These are phyloP conservation scores for Leccinellum luteum DNA, from an alignment of 768 basidiomycete species.

Conservation along the genomic window DNA sequence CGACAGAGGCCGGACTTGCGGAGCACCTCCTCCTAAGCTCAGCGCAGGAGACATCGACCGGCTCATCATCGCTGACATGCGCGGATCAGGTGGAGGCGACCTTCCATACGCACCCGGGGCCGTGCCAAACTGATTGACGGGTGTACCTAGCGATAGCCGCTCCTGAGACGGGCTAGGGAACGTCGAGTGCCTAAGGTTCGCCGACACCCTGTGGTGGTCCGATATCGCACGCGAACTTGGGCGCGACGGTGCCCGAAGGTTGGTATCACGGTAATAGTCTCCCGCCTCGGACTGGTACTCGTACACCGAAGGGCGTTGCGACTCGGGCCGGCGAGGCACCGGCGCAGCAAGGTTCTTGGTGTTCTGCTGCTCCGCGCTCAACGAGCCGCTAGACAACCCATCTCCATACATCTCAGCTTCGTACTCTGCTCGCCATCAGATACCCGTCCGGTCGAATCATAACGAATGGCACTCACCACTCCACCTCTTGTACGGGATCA, in stretches of 20 bases:
- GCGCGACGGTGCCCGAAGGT: conserved; percentile 30
- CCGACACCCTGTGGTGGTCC: conserved; percentile 29
- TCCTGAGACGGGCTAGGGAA: conserved; percentile 38
- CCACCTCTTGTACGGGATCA: conserved; percentile 75
- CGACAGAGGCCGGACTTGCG: conserved; percentile 46
- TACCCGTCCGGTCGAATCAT: background rate
- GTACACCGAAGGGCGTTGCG: conserved; percentile 45
- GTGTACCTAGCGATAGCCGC: conserved; percentile 33
- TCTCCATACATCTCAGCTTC: conserved; percentile 61
- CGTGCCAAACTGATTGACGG: conserved; percentile 35
- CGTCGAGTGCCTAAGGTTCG: conserved; percentile 25
- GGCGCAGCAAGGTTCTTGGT: conserved; percentile 30
- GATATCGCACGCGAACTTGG: conserved; percentile 33
- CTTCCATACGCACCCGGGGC: conserved; percentile 41
- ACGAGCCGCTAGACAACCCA: conserved; percentile 46
- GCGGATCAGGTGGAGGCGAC: conserved; percentile 38
- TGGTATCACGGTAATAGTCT: conserved; percentile 62
- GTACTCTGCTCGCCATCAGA: conserved; percentile 46
- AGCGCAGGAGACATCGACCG: conserved; percentile 32
- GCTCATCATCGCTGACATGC: conserved; percentile 45
- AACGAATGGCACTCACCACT: conserved; percentile 44
- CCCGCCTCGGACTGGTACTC: conserved; percentile 42
- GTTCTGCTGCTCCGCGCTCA: conserved; percentile 26
- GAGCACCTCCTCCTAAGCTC: conserved; percentile 25
- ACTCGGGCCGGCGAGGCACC: conserved; percentile 36